phyloP scores from a whole-genome alignment of 768 basidiomycete species.

The Phlebiopsis gigantea region DNA sequence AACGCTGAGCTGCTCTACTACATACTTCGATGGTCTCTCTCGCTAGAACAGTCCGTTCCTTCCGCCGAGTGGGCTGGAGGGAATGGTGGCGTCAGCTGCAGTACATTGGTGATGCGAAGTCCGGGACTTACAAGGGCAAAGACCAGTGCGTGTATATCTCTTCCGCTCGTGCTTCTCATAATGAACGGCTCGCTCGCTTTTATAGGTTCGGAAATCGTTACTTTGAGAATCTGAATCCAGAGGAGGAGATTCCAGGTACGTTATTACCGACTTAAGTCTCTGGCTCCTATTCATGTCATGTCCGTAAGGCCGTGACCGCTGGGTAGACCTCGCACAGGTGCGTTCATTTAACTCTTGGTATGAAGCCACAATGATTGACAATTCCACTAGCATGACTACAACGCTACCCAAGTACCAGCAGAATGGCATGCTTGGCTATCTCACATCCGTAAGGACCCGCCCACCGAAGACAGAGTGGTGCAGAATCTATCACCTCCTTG shows the following conservation, averaged over 20 bases:
- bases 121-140: conserved; percentile 65
- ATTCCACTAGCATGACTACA: conserved; percentile 61
- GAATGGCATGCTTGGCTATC: conserved; percentile 97
- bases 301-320: conserved; percentile 81
- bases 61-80: conserved; percentile 68
- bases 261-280: not conserved
- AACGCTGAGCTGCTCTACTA: not conserved
- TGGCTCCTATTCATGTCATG: not conserved
- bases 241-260: conserved; percentile 86
- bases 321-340: conserved; percentile 92
- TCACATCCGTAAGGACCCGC: conserved; percentile 84
- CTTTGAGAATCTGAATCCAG: conserved; percentile 84
- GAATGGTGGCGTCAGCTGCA: conserved; percentile 92
- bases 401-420: conserved; percentile 90
- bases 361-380: no score
- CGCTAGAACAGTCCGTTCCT: conserved; percentile 67
- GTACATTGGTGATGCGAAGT: conserved; percentile 93
- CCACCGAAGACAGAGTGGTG: conserved; percentile 68
- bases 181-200: not conserved
- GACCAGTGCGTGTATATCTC: conserved; percentile 67
- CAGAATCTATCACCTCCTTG: conserved; percentile 68
- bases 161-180: not conserved
- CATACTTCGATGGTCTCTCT: conserved; percentile 58
- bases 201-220: conserved; percentile 89
- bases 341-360: conserved; percentile 11